Percentiles rank a stretch among this genome's conserved stretches.
phyloP scores from a whole-genome alignment of 805 yeast genomes.

The Wickerhamiella shivajii region DNA sequence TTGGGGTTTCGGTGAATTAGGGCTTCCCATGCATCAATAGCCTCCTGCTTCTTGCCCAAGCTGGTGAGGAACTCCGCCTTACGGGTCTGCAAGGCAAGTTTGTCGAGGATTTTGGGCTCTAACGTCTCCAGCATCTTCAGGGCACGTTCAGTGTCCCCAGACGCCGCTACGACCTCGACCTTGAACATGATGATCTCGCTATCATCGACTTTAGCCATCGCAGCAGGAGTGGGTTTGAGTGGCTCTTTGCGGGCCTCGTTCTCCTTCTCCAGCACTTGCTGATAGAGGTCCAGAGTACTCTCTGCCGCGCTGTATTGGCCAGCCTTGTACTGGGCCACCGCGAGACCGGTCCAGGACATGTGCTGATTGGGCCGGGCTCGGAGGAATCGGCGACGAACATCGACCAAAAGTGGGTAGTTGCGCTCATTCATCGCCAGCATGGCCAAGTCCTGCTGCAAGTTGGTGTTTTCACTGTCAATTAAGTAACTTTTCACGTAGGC shows the following conservation, averaged over 20 bases:
- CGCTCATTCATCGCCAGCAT: conserved; percentile 67
- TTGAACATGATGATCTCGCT: conserved; percentile 70
- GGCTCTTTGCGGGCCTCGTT: conserved; percentile 5
- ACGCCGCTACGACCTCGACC: conserved; percentile 45
- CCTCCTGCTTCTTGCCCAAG: conserved; percentile 44
- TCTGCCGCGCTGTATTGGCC: conserved; percentile 55
- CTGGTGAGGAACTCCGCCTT: conserved; percentile 49
- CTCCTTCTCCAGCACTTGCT: conserved; percentile 41
- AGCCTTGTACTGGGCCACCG: conserved; percentile 62
- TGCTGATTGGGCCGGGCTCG: conserved; percentile 32
- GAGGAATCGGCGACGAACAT: conserved; percentile 52
- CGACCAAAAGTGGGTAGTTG: conserved; percentile 47
- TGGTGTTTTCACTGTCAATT: conserved; percentile 64
- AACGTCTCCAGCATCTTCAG: conserved; percentile 39
- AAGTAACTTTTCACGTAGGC: conserved; percentile 63
- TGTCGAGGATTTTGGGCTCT: conserved; percentile 28
- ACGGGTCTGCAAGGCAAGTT: conserved; percentile 45
- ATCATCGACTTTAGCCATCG: conserved; percentile 50
- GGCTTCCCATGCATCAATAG: conserved; percentile 51
- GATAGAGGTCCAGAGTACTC: conserved; percentile 59
- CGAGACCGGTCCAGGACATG: conserved; percentile 17
- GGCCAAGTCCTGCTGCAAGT: conserved; percentile 69
- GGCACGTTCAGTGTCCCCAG: conserved; percentile 52
- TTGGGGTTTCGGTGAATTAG: conserved; percentile 81
- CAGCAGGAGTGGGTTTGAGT: conserved; percentile 4